These are phyloP conservation scores for Plasmodium gonderi DNA, from an alignment of 169 alveolate species.

Conservation along the genomic window DNA sequence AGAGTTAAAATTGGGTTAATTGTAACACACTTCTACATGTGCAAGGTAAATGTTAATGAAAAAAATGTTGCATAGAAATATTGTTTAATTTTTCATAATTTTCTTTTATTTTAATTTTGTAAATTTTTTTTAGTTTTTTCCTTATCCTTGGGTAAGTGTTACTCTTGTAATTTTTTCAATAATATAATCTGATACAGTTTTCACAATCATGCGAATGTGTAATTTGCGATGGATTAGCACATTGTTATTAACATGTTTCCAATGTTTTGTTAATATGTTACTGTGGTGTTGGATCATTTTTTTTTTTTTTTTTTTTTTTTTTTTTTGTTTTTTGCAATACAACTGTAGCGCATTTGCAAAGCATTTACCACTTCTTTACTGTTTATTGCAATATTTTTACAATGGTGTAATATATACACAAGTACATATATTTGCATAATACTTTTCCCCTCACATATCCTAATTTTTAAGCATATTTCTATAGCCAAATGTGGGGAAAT, in stretches of 20 bases:
- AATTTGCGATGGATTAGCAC: background rate
- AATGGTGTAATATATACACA: background rate
- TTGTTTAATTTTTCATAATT: background rate
- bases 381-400: no score
- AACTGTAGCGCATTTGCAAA: no score
- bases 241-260: background rate
- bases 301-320: no score
- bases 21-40: background rate
- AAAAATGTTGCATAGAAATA: background rate
- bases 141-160: no score
- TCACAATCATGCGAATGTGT: background rate
- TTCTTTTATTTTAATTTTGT: background rate
- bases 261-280: background rate
- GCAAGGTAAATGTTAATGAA: background rate
- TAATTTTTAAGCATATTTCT: slow-evolving; percentile 17
- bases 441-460: background rate
- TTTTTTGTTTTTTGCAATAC: no score
- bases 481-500: background rate
- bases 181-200: background rate
- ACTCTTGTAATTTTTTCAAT: background rate
- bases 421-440: background rate
- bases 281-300: no score
- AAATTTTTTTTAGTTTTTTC: background rate
- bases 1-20: background rate
- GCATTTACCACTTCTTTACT: background rate